Percentiles rank a stretch among this genome's conserved stretches.
phyloP scores from a whole-genome alignment of 495 filamentous ascomycete genomes.

The Friedmanniomyces endolithicus region DNA sequence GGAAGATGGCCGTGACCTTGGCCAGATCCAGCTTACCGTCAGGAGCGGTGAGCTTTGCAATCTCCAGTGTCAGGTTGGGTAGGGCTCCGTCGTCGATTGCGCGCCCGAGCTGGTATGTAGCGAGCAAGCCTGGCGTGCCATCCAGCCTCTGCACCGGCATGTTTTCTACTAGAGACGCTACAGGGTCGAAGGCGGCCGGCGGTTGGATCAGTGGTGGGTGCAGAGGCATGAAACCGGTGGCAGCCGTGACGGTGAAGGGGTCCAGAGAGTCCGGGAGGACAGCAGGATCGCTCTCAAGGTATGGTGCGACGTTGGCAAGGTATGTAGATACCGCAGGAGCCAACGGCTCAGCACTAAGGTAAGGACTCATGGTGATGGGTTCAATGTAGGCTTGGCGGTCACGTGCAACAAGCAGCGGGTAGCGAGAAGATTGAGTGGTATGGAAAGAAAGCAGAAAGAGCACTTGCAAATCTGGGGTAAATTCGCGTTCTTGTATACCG shows the following conservation, averaged over 20 bases:
- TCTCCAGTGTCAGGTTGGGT: conserved; percentile 57
- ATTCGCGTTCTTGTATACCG: background rate
- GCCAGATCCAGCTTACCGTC: conserved; percentile 46
- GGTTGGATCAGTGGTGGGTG: conserved; percentile 46
- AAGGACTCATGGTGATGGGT: conserved; percentile 3
- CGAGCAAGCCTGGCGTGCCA: conserved; percentile 65
- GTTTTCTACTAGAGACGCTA: conserved; percentile 56
- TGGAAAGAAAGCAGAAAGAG: background rate
- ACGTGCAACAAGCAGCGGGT: background rate
- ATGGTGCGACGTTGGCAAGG: background rate
- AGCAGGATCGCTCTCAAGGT: conserved; percentile 11
- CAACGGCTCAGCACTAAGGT: background rate
- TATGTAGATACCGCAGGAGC: background rate
- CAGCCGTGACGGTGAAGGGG: conserved; percentile 79
- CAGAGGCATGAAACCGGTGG: conserved; percentile 65
- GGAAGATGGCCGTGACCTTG: conserved; percentile 68
- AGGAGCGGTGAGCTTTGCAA: conserved; percentile 46
- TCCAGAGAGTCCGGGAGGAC: conserved; percentile 23
- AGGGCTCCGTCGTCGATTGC: conserved; percentile 47
- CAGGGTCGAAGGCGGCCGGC: conserved; percentile 54
- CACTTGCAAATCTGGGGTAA: background rate
- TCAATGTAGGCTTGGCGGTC: background rate
- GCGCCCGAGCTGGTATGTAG: conserved; percentile 55
- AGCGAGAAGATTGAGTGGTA: background rate
- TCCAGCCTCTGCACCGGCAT: conserved; percentile 61